phyloP scores from a whole-genome alignment of 306 rosid species.

The Cotoneaster glaucophyllus region DNA sequence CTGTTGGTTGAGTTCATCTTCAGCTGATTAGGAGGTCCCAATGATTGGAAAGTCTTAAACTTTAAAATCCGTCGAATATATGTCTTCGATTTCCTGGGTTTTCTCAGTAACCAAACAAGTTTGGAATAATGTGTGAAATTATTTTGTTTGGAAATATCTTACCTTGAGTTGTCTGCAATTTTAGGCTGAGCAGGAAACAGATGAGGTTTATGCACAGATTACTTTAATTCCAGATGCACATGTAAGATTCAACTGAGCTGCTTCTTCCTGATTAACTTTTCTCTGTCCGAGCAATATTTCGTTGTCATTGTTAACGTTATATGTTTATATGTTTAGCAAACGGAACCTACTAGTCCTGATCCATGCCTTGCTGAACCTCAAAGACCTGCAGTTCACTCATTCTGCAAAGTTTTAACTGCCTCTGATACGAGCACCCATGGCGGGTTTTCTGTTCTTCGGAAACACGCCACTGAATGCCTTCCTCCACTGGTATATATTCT shows the following conservation, averaged over 20 bases:
- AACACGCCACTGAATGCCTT: conserved; percentile 93
- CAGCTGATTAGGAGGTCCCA: neutral
- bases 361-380: conserved; percentile 32
- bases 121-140: neutral
- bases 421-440: conserved; percentile 99
- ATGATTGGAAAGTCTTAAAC: neutral
- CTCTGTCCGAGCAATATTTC: neutral
- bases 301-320: conserved; percentile 1
- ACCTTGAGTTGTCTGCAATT: conserved; percentile 16
- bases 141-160: conserved; percentile 2
- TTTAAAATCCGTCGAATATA: neutral
- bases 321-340: conserved; percentile 43
- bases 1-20: neutral
- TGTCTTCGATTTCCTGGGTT: neutral
- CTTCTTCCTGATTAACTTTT: conserved; percentile 14
- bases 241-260: conserved; percentile 44
- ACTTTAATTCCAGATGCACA: conserved; percentile 63
- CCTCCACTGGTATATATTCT: conserved; percentile 61
- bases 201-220: conserved; percentile 80
- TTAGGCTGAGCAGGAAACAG: conserved; percentile 93
- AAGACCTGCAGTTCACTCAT: conserved; percentile 47
- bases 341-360: conserved; percentile 53
- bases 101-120: neutral
- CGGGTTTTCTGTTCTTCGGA: conserved; percentile 87
- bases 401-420: conserved; percentile 83